Percentiles rank a stretch among this genome's conserved stretches.
Evolutionary conservation across 345 rosid genomes (phyloP).

Genomic region (Raphanus raphanistrum): DNA sequence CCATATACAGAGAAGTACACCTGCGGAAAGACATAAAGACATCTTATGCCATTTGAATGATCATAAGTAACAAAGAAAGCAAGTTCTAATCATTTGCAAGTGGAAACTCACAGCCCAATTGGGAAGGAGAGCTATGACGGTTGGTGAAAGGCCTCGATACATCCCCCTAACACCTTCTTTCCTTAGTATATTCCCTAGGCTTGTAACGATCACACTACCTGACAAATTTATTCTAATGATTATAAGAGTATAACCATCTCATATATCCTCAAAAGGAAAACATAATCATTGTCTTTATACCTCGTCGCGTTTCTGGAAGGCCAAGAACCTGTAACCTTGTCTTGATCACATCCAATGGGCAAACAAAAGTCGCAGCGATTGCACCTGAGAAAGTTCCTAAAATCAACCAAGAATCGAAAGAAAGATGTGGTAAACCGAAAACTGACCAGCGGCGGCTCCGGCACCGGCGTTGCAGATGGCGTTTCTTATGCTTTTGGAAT

Average conservation of each 20-base stretch:
- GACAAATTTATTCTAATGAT: slow-evolving; percentile 14
- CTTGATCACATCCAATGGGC: slow-evolving; percentile 94
- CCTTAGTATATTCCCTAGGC: slow-evolving; percentile 58
- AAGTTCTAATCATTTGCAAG: neutral
- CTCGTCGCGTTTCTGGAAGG: slow-evolving; percentile 56
- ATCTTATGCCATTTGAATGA: neutral
- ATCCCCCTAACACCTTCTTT: slow-evolving; percentile 78
- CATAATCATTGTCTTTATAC: slow-evolving; percentile 27
- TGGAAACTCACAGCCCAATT: slow-evolving; percentile 85
- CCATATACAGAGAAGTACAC: slow-evolving; percentile 88
- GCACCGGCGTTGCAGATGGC: neutral
- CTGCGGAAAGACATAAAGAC: slow-evolving; percentile 40
- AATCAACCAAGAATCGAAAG: neutral
- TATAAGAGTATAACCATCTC: neutral
- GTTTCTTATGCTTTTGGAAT: neutral
- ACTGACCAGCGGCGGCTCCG: slow-evolving; percentile 77
- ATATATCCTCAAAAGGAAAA: neutral
- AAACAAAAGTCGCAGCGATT: slow-evolving; percentile 81
- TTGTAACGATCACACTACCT: slow-evolving; percentile 79
- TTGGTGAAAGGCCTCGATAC: slow-evolving; percentile 95
- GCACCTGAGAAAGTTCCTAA: slow-evolving; percentile 49
- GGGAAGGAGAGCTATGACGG: slow-evolving; percentile 84
- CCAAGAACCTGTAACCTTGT: slow-evolving; percentile 86
- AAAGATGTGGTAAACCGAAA: neutral
- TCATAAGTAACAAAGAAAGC: neutral